phyloP scores from a whole-genome alignment of 106 monocot species.

The Phalaenopsis equestris region DNA sequence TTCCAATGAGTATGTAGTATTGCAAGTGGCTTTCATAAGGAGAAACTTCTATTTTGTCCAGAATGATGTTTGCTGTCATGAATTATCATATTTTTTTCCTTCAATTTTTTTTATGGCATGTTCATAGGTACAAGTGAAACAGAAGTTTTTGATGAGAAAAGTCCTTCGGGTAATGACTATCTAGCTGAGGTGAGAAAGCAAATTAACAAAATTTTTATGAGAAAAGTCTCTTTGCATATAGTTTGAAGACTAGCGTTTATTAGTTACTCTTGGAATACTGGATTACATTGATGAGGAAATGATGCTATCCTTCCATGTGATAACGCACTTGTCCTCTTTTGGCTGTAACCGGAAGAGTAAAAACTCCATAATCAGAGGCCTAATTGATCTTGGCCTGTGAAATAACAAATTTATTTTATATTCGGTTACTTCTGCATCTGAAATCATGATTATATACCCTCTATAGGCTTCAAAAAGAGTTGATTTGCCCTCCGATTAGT shows the following conservation, averaged over 20 bases:
- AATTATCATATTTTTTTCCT: not conserved
- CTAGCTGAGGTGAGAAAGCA: constrained; percentile 52
- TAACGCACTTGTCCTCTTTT: not conserved
- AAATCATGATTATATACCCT: no score
- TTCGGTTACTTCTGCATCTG: no score
- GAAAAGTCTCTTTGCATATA: not conserved
- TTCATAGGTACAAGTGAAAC: constrained; percentile 74
- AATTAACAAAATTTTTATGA: not conserved
- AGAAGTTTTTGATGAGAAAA: constrained; percentile 59
- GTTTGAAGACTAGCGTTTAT: not conserved
- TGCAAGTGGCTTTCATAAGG: not conserved
- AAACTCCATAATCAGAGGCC: not conserved
- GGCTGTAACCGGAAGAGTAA: not conserved
- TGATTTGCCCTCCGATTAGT: no score
- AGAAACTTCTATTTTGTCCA: not conserved
- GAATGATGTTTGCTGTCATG: not conserved
- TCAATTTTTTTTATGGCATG: not conserved
- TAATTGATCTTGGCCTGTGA: not conserved
- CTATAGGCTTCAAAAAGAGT: no score
- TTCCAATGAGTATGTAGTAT: not conserved
- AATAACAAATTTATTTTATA: no score
- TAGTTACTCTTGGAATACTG: not conserved
- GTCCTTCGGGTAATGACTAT: constrained; percentile 79
- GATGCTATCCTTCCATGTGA: not conserved
- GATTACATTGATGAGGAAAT: not conserved